Evolutionary conservation across 148 eudicot species (phyloP), one percentile per base, ranked within the genome.

Genomic region (Chenopodium formosanum): DNA sequence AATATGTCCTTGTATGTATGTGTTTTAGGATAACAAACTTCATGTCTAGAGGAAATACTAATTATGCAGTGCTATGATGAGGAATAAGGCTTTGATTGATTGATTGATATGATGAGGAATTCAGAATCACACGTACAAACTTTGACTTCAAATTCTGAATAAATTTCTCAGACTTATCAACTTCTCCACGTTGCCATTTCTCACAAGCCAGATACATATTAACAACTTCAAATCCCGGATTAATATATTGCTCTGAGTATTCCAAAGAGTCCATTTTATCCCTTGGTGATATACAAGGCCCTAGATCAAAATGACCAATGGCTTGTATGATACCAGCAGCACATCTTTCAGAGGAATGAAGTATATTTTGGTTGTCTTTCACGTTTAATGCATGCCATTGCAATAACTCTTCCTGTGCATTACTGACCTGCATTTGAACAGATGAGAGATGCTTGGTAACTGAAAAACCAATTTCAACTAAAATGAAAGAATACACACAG

Each of bases 291-390:
- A 76, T 80, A 70, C 72, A 86, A 40, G 87, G 83, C 58, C 94
- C 92, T 37, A 91, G 92, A 46, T 83, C 85, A 85, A 88, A 91
- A 83, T 83, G 92, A 34, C 94, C 92, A 78, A 91, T 91, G 81
- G 94, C 94, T 84, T 91, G 87, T 70, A 91, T 87, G 75, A 91
- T 91, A 80, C 94, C 94, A 64, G 88, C 89, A 78, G 94, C 92
- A 85, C 94, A 91, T 78, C 92, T 91, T 87, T 91, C 90, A 65
- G 83, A 88, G 19, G 92, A 90, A 82, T 91, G 92, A 69, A 91
- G 79, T 82, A 91, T 75, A 77, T 88, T 91, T 14, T 86, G 87
- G 73, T 90, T 88, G 78, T 84, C 82, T 82, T 88, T 91, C 0
- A 90, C 92, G 85, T 91, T 88, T 62, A 83, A 83, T 84, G 89